phyloP scores from a whole-genome alignment of 2,329 filamentous ascomycete genomes.

The Ophiostoma perfectum region DNA sequence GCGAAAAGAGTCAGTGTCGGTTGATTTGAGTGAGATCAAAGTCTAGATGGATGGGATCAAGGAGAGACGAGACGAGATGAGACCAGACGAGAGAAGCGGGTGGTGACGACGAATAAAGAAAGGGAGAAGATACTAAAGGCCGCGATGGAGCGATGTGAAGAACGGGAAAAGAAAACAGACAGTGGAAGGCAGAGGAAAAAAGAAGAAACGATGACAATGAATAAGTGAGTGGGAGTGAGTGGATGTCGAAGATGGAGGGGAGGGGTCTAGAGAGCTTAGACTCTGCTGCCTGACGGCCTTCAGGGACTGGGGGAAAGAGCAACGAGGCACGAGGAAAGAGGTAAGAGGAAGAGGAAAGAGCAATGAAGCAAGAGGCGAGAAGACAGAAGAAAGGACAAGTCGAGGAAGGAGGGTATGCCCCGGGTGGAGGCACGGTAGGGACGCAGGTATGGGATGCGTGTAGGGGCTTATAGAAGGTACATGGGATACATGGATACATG shows the following conservation, averaged over 20 bases:
- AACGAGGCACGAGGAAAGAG: neutral
- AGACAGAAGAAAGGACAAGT: neutral
- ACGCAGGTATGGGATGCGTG: neutral
- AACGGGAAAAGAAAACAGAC: neutral
- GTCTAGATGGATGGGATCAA: neutral
- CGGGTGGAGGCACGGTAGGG: constrained; percentile 8
- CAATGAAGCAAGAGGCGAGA: neutral
- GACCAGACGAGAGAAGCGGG: neutral
- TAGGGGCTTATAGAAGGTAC: neutral
- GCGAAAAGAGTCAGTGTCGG: too few species aligned
- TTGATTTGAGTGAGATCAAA: too few species aligned
- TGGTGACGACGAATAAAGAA: too few species aligned
- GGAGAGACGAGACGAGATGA: neutral
- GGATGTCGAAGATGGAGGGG: neutral
- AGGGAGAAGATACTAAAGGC: too few species aligned
- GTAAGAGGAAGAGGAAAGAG: neutral
- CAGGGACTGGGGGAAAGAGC: neutral
- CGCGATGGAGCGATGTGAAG: too few species aligned
- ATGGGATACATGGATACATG: neutral
- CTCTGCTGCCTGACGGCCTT: neutral
- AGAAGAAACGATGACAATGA: neutral
- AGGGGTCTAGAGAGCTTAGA: neutral
- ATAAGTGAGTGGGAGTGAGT: neutral
- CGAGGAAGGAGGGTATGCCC: constrained; percentile 8
- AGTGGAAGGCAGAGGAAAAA: neutral